These are phyloP conservation scores for Dactylonectria estremocensis DNA, from an alignment of 2,329 filamentous ascomycete species.

Conservation along the genomic window DNA sequence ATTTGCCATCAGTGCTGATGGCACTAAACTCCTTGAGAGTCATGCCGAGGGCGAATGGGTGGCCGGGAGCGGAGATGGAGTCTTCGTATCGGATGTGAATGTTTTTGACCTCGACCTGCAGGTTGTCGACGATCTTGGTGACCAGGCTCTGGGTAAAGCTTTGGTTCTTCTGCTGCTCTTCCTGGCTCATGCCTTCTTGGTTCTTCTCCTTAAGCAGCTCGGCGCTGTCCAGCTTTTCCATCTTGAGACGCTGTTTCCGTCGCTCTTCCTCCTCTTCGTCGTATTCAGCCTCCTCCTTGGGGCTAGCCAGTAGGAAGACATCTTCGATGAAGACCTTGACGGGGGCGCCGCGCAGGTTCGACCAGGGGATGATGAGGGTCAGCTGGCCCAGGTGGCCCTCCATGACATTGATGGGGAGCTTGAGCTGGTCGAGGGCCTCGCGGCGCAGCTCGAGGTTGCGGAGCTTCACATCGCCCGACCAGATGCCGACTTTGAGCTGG, in stretches of 20 bases:
- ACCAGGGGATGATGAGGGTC: slow-evolving; percentile 96
- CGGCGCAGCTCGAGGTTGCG: slow-evolving; percentile 91
- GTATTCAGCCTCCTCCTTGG: slow-evolving; percentile 95
- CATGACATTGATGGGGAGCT: slow-evolving; percentile 95
- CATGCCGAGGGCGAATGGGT: slow-evolving; percentile 93
- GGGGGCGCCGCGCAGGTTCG: slow-evolving; percentile 93
- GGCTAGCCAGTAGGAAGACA: slow-evolving; percentile 94
- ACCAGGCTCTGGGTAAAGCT: slow-evolving; percentile 96
- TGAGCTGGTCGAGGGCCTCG: slow-evolving; percentile 97
- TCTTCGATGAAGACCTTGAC: slow-evolving; percentile 97
- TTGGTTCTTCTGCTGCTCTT: slow-evolving; percentile 98
- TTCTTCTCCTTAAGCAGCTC: slow-evolving; percentile 94
- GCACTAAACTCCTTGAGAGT: slow-evolving; percentile 98
- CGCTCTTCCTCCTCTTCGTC: slow-evolving; percentile 93
- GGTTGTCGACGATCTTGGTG: slow-evolving; percentile 97
- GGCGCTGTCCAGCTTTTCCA: slow-evolving; percentile 97
- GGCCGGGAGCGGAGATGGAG: slow-evolving; percentile 92
- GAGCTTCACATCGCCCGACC: slow-evolving; percentile 98
- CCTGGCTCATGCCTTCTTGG: slow-evolving; percentile 91
- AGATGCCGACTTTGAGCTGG: slow-evolving; percentile 98
- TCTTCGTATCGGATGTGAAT: slow-evolving; percentile 99
- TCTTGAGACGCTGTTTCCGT: slow-evolving; percentile 91
- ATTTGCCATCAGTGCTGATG: slow-evolving; percentile 93
- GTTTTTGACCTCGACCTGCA: slow-evolving; percentile 98
- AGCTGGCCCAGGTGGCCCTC: slow-evolving; percentile 95